Evolutionary conservation across 1,139 yeast species (phyloP).

Genomic region (Candida freyschussii): DNA sequence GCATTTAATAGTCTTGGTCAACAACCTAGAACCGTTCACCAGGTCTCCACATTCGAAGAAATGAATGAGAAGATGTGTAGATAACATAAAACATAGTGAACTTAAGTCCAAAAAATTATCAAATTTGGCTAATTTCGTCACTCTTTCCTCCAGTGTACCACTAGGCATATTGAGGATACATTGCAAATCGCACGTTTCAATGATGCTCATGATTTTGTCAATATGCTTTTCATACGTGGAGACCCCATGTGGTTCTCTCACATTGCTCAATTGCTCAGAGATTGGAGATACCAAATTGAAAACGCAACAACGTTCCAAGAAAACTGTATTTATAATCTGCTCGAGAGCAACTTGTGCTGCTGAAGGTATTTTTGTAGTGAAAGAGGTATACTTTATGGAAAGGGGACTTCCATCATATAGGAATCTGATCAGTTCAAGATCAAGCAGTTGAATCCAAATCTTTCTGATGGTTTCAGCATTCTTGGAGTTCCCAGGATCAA

Average conservation of each 20-base stretch:
- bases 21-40: constrained; percentile 4
- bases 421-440: constrained; percentile 8
- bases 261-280: constrained; percentile 4
- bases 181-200: constrained; percentile 3
- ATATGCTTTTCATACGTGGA: constrained; percentile 6
- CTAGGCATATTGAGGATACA: constrained; percentile 9
- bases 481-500: constrained; percentile 1
- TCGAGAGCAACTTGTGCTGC: constrained; percentile 1
- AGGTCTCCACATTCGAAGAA: constrained; percentile 4
- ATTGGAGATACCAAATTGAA: constrained; percentile 7
- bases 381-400: constrained; percentile 3
- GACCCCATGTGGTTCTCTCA: constrained; percentile 7
- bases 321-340: constrained; percentile 3
- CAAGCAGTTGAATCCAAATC: constrained; percentile 7
- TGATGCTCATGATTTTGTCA: constrained; percentile 2
- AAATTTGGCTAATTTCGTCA: constrained; percentile 8
- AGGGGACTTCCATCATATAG: constrained; percentile 11
- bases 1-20: constrained; percentile 4
- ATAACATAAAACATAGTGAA: constrained; percentile 6
- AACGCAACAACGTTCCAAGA: constrained; percentile 4
- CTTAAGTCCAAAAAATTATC: constrained; percentile 9
- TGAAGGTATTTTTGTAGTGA: constrained; percentile 9
- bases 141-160: constrained; percentile 3
- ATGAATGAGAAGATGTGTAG: constrained; percentile 6
- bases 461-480: constrained; percentile 3